Base-by-base conservation (phyloP, 1,139 yeast genomes). In the Saccharomyces hybrid region DNA sequence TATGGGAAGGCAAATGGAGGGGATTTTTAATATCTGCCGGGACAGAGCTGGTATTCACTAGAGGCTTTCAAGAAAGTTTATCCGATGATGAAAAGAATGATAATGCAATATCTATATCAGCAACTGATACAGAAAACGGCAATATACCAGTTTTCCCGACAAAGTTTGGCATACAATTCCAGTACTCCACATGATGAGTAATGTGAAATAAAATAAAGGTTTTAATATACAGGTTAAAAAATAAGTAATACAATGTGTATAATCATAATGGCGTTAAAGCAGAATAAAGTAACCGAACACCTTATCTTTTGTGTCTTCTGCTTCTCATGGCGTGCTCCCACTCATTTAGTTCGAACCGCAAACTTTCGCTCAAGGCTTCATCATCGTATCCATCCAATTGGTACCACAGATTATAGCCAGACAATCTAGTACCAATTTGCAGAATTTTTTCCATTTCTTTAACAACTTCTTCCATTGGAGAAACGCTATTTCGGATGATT, bases 1-100 rank as follows among this genome's bases (percentile, higher is more conserved):
- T 88, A 42, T 93, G 98, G 97, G 96, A 88, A 65, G 97, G 98
- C 0, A 78, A 88, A 59, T 81, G 81, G 64, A 83, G 86, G 63
- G 96, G 89, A 52, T 85, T 93, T 64, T 69, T 93, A 53, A 76
- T 91, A 4, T 83, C 90, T 53, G 80, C 93, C 1, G 98, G 98
- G 0, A 77, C 84, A 2, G 81, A 79, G 52, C 52, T 68, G n/a
- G 49, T 56, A 47, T 42, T 49, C 48, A 32, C 56, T 51, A 32
- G 23, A 51, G 6, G 52, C 34, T 31, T 44, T 51, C 13, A 29
- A 29, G 13, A 26, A 49, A 47, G 29, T 26, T 47, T 11, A 20
- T 28, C n/a, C 31, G 16, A n/a, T 11, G 42, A 14, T 13, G 46
- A 42, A 11, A 34, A 28, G 16, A 32, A n/a, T 16, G 20, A 11